Conservation (phyloP, 805 yeast genomes). For the Nakazawaea wickerhamii region DNA sequence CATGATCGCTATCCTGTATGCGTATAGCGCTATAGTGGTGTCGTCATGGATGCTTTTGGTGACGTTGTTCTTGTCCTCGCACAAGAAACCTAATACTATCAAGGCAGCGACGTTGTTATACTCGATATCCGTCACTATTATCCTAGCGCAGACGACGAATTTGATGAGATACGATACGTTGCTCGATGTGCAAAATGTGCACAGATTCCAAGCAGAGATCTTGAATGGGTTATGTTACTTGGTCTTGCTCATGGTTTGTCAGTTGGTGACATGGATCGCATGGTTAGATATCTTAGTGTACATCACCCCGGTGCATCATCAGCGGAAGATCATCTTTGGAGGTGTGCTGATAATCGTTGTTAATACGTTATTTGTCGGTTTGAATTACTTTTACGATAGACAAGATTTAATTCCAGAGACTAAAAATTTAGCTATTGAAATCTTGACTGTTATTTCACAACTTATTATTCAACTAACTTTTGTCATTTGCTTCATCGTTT, state of each 20-base stretch:
- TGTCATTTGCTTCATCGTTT: conserved; percentile 1
- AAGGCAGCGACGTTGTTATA: conserved; percentile 52
- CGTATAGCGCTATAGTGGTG: conserved; percentile 49
- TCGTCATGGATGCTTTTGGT: conserved; percentile 69
- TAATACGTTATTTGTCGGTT: conserved; percentile 21
- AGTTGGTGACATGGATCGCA: conserved; percentile 43
- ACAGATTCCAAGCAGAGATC: conserved; percentile 32
- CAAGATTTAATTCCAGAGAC: neutral
- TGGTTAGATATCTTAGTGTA: conserved; percentile 48
- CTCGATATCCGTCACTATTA: conserved; percentile 48
- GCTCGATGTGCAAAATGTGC: conserved; percentile 47
- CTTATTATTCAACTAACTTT: conserved; percentile 8
- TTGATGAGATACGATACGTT: conserved; percentile 46
- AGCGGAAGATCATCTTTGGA: conserved; percentile 22
- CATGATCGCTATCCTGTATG: conserved; percentile 41
- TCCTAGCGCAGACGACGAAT: conserved; percentile 40
- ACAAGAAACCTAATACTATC: conserved; percentile 53
- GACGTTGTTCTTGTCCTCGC: conserved; percentile 48
- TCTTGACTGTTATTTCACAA: conserved; percentile 6
- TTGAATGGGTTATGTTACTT: conserved; percentile 32
- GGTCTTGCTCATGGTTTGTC: conserved; percentile 35
- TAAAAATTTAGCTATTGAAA: neutral
- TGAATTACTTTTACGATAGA: conserved; percentile 16
- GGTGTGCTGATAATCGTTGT: conserved; percentile 29
- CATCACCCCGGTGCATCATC: conserved; percentile 27